Conservation (phyloP, 2,329 filamentous ascomycete genomes). For the Zasmidium angulare region DNA sequence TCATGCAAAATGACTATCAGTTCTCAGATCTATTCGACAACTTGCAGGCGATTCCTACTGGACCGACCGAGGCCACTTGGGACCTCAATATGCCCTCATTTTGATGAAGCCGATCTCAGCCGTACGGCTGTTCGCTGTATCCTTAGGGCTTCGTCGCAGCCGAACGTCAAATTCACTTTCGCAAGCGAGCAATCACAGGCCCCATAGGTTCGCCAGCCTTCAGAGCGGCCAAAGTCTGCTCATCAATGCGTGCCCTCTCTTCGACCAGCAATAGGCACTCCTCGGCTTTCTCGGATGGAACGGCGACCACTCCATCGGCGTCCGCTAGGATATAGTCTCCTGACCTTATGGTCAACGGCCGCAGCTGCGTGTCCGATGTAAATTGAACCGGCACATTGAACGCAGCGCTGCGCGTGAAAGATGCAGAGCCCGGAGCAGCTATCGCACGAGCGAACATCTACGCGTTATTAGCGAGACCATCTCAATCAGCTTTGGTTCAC, state of each 20-base stretch:
- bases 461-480: no score
- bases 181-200: slow-evolving; percentile 36
- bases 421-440: slow-evolving; percentile 37
- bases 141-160: not conserved
- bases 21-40: not conserved
- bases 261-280: slow-evolving; percentile 35
- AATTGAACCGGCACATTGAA: slow-evolving; percentile 38
- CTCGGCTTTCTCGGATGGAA: slow-evolving; percentile 27
- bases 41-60: not conserved
- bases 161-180: slow-evolving; percentile 26
- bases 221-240: slow-evolving; percentile 34
- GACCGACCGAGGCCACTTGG: not conserved
- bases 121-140: no score
- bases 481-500: no score
- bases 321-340: slow-evolving; percentile 40
- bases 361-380: slow-evolving; percentile 21
- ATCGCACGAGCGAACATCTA: slow-evolving; percentile 36
- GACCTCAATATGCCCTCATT: not conserved
- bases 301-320: slow-evolving; percentile 32
- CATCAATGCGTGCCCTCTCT: slow-evolving; percentile 37
- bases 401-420: slow-evolving; percentile 37
- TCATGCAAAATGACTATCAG: not conserved
- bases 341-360: slow-evolving; percentile 26
- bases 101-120: not conserved
- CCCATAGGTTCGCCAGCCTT: slow-evolving; percentile 37